Conservation (phyloP, 225 moss, liverwort and hornwort species). For the Antitrichia curtipendula region DNA sequence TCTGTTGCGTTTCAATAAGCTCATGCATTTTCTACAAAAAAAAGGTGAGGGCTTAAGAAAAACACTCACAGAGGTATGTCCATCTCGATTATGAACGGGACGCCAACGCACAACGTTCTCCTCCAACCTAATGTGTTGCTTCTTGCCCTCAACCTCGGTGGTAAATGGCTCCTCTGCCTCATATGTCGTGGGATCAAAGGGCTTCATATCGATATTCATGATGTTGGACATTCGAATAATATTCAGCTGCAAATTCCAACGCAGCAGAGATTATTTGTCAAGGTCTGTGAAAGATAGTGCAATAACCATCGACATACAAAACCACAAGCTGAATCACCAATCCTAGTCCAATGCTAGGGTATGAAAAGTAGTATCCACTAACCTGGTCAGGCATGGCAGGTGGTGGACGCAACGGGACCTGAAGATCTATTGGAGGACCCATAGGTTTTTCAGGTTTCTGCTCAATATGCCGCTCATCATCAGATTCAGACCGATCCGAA, state of each 20-base stretch:
- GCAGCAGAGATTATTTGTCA: not conserved
- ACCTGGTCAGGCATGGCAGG: conserved; percentile 86
- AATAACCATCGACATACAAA: not conserved
- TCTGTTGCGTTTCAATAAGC: not conserved
- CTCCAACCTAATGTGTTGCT: conserved; percentile 84
- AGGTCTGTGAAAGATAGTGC: not conserved
- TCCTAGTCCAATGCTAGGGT: not conserved
- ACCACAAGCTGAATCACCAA: not conserved
- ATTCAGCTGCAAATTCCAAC: conserved; percentile 55
- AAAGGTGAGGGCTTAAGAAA: not conserved
- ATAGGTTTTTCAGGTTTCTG: conserved; percentile 91
- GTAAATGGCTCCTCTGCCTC: conserved; percentile 75
- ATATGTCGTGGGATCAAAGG: conserved; percentile 92
- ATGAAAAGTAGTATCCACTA: not conserved
- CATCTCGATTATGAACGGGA: conserved; percentile 43
- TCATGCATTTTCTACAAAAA: not conserved
- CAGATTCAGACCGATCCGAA: conserved; percentile 60
- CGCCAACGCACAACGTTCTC: conserved; percentile 98
- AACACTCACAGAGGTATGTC: conserved; percentile 15
- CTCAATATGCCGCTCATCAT: conserved; percentile 59
- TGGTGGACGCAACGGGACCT: conserved; percentile 66
- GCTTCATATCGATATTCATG: conserved; percentile 90
- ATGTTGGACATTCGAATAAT: conserved; percentile 93
- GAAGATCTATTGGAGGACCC: conserved; percentile 71
- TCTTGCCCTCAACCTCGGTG: conserved; percentile 82